Evolutionary conservation across 352 stramenopile genomes (phyloP).

Genomic region (Aphanomyces cochlioides): DNA sequence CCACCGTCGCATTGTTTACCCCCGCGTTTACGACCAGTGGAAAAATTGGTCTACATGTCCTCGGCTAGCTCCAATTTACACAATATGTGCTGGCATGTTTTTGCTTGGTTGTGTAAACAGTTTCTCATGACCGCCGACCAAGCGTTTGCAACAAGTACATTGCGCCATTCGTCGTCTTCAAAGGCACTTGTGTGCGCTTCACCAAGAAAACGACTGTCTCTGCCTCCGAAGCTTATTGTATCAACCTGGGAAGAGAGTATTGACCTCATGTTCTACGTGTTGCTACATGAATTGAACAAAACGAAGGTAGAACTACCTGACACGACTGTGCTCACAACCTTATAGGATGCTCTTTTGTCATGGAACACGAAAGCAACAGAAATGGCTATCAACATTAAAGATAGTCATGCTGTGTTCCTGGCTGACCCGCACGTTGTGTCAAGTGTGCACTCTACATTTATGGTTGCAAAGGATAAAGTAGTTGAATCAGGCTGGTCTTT

Average conservation of each 20-base stretch:
- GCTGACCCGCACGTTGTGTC: conserved; percentile 22
- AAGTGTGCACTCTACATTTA: conserved; percentile 7
- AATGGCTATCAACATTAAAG: conserved; percentile 10
- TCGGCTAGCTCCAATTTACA: conserved; percentile 9
- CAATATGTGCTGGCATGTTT: conserved; percentile 19
- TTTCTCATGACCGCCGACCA: conserved; percentile 11
- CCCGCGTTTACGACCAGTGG: conserved; percentile 12
- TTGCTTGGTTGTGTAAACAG: conserved; percentile 20
- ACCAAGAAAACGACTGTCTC: conserved; percentile 45
- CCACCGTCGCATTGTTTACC: conserved; percentile 10
- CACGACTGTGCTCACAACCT: no score
- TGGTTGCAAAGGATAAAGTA: conserved; percentile 10
- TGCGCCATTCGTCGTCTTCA: conserved; percentile 28
- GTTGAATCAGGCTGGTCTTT: not conserved
- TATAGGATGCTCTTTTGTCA: not conserved
- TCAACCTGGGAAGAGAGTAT: conserved; percentile 44
- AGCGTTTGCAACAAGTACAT: not conserved
- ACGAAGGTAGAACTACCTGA: conserved; percentile 27
- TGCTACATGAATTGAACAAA: conserved; percentile 40
- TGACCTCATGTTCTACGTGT: conserved; percentile 39
- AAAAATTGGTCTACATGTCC: conserved; percentile 18
- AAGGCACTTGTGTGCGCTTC: conserved; percentile 39
- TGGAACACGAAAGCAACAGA: conserved; percentile 7
- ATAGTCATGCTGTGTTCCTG: conserved; percentile 22
- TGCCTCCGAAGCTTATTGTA: conserved; percentile 44